Base-by-base conservation (phyloP, 1,139 yeast genomes). In the Williopsis jadinii region DNA sequence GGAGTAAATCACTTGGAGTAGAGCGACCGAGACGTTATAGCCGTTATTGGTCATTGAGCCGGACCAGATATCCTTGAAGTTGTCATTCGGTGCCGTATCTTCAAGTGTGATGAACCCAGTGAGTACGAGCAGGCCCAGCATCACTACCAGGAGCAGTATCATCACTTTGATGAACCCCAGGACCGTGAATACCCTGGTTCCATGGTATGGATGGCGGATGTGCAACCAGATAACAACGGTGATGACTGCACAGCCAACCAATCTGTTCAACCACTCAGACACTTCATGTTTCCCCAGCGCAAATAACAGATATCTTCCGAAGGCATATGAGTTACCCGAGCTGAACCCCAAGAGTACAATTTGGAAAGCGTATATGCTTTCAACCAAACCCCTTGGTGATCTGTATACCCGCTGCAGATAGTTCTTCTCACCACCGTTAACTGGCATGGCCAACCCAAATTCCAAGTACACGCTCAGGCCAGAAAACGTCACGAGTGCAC, bases 1-100 rank as follows among this genome's bases (percentile, higher is more conserved):
- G 0, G 84, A 75, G 56, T 76, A 79, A 28, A 75, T 66, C 1
- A 80, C 75, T 47, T 79, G 71, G 27, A 78, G 64, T 19, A 79
- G 64, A 0, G 82, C 81, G 41, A 75, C 70, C 0, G 83, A 70
- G 26, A 56, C 19, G 58, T 50, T 44, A 58, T 63, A 50, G 3
- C 54, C 63, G 61, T 47, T 49, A 1, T 52, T 40, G 8, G 51
- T 48, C 28, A 50, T 45, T 31, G 56, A 57, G 37, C 55, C 56
- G n/a, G 42, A 38, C 64, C 65, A 61, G n/a, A 64, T 50, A 40
- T 64, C 43, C 9, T 53, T 41, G 45, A 66, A 63, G 47, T 65
- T 65, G 6, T 39, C 44, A 32, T 43, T 46, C 3, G 28, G 32
- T 33, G 8, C 15, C 1, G 24, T 43, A 10, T 27, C 43, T 10